phyloP scores from a whole-genome alignment of 495 filamentous ascomycete genomes.

The Tuber magnatum region DNA sequence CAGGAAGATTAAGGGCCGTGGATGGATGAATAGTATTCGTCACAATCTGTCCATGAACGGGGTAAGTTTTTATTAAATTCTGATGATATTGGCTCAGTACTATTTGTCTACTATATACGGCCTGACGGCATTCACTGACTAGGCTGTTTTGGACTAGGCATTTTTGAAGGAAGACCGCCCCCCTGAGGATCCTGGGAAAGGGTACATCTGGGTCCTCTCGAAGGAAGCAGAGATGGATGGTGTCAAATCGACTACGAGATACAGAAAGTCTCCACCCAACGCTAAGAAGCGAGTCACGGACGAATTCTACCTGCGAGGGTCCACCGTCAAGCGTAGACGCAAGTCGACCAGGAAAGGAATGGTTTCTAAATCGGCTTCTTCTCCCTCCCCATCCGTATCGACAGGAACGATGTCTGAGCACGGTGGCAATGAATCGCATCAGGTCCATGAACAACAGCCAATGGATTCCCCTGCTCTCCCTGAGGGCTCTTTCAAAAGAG shows the following conservation, averaged over 20 bases:
- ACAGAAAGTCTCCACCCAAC: conserved; percentile 45
- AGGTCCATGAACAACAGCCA: not conserved
- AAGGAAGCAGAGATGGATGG: conserved; percentile 54
- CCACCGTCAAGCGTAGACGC: conserved; percentile 21
- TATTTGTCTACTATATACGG: not conserved
- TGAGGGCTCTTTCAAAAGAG: not conserved
- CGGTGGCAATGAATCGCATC: not conserved
- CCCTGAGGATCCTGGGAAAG: conserved; percentile 21
- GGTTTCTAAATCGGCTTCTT: conserved; percentile 7
- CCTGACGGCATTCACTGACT: not conserved
- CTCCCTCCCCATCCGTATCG: conserved; percentile 7
- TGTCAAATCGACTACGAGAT: conserved; percentile 69
- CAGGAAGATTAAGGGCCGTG: conserved; percentile 56
- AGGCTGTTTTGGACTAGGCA: conserved; percentile 21
- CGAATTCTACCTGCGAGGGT: conserved; percentile 18
- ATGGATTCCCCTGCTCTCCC: not conserved
- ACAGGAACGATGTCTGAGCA: not conserved
- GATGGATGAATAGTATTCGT: conserved; percentile 95
- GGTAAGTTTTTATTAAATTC: conserved; percentile 50
- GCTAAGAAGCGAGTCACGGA: conserved; percentile 22
- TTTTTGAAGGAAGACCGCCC: conserved; percentile 36
- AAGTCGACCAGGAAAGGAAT: conserved; percentile 31
- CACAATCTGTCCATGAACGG: conserved; percentile 97
- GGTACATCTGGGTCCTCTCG: conserved; percentile 56
- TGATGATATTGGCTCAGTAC: not conserved